phyloP scores from a whole-genome alignment of 345 rosid genomes.

The Hypericum androsaemum region DNA sequence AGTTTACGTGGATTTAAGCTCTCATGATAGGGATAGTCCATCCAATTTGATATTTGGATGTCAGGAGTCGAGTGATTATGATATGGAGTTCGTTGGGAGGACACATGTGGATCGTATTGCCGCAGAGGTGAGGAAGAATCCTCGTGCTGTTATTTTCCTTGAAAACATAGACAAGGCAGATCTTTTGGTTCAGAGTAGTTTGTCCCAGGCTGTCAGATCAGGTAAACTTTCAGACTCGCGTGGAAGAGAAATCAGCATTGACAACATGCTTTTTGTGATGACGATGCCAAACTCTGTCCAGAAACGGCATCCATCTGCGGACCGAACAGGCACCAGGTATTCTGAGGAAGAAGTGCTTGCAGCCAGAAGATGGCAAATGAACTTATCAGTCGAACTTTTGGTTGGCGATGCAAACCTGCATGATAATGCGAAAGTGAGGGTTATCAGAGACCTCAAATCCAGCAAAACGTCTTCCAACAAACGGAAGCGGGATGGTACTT shows the following conservation, averaged over 20 bases:
- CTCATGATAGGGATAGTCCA: slow-evolving; percentile 15
- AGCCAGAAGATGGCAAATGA: slow-evolving; percentile 49
- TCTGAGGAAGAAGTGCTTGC: slow-evolving; percentile 40
- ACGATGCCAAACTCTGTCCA: slow-evolving; percentile 8
- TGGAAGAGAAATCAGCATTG: slow-evolving; percentile 42
- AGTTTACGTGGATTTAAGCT: slow-evolving; percentile 39
- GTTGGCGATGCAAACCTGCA: slow-evolving; percentile 9
- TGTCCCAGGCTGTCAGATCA: slow-evolving; percentile 43
- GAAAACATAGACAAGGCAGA: slow-evolving; percentile 67
- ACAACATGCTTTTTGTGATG: slow-evolving; percentile 34
- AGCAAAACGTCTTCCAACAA: too few species aligned
- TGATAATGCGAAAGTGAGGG: too few species aligned
- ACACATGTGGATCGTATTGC: slow-evolving; percentile 42
- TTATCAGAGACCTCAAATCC: too few species aligned
- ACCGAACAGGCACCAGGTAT: slow-evolving; percentile 9
- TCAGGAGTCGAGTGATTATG: slow-evolving; percentile 20
- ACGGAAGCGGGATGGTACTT: too few species aligned
- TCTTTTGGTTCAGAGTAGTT: slow-evolving; percentile 27
- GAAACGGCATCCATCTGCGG: slow-evolving; percentile 10
- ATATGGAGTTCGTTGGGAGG: slow-evolving; percentile 33
- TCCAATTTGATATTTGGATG: slow-evolving; percentile 20
- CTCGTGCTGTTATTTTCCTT: slow-evolving; percentile 43
- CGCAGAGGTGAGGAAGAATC: slow-evolving; percentile 42
- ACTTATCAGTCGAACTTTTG: slow-evolving; percentile 20
- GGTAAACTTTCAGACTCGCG: slow-evolving; percentile 47